Conservation (phyloP, 257 asterid genomes). For the Solanum peruvianum region DNA sequence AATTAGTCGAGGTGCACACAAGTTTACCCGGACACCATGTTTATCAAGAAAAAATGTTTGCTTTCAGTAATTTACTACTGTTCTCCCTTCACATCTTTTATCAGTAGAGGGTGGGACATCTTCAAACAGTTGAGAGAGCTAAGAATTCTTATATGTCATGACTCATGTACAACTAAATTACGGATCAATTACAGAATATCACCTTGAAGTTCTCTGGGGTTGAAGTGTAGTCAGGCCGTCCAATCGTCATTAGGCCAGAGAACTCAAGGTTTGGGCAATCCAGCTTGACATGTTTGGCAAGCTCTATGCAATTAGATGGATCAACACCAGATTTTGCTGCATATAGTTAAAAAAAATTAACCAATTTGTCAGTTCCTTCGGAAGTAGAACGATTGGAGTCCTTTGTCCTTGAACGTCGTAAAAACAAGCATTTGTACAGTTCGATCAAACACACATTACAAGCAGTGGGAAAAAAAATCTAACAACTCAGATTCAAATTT, state of each 20-base stretch:
- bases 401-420: neutral
- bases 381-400: neutral
- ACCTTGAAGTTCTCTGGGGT: conserved; percentile 87
- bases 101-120: neutral
- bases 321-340: conserved; percentile 83
- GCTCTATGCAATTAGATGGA: conserved; percentile 65
- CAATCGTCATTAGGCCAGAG: conserved; percentile 91
- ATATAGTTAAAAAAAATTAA: conserved; percentile 4
- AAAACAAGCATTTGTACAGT: neutral
- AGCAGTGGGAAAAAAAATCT: neutral
- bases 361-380: neutral
- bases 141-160: neutral
- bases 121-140: neutral
- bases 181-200: neutral
- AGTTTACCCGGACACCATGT: neutral
- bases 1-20: neutral
- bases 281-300: conserved; percentile 54
- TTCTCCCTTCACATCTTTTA: neutral
- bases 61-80: neutral
- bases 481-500: neutral
- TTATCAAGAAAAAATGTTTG: neutral
- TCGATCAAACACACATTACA: neutral
- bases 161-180: neutral
- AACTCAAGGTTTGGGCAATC: conserved; percentile 67
- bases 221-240: conserved; percentile 86